phyloP scores from a whole-genome alignment of 2,329 filamentous ascomycete genomes.

The Thelonectria rubi region DNA sequence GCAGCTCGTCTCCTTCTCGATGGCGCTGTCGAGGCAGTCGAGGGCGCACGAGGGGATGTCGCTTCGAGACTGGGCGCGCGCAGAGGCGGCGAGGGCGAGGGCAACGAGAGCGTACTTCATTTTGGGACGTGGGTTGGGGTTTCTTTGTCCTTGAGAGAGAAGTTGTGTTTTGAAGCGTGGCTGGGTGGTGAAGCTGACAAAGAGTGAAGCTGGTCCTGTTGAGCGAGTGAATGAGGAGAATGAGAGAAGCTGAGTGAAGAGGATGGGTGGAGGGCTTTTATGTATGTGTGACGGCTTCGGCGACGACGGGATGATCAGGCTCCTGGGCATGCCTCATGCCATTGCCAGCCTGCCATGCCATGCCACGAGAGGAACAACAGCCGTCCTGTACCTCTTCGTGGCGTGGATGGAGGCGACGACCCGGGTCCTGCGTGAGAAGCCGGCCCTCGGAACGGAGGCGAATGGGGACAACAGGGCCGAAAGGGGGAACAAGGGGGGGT shows the following conservation, averaged over 20 bases:
- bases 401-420: slow-evolving; percentile 34
- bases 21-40: slow-evolving; percentile 49
- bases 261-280: slow-evolving; percentile 42
- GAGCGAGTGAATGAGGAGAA: slow-evolving; percentile 48
- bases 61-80: slow-evolving; percentile 45
- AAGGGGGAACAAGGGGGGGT: slow-evolving; percentile 19
- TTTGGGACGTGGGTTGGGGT: slow-evolving; percentile 41
- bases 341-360: background rate
- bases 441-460: slow-evolving; percentile 4
- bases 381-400: background rate
- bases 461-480: slow-evolving; percentile 30
- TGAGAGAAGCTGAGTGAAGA: slow-evolving; percentile 18
- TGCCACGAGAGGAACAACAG: slow-evolving; percentile 8
- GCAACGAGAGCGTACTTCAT: slow-evolving; percentile 52
- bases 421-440: slow-evolving; percentile 24
- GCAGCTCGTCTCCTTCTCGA: slow-evolving; percentile 46
- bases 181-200: slow-evolving; percentile 33
- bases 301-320: slow-evolving; percentile 2
- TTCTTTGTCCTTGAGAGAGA: slow-evolving; percentile 13
- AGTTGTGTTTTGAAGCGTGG: slow-evolving; percentile 2
- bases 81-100: slow-evolving; percentile 48
- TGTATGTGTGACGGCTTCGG: slow-evolving; percentile 36
- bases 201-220: slow-evolving; percentile 43
- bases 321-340: background rate
- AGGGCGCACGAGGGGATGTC: slow-evolving; percentile 52